These are phyloP conservation scores for Colletotrichum sp. DNA, from an alignment of 2,329 filamentous ascomycete genomes.

Conservation along the genomic window DNA sequence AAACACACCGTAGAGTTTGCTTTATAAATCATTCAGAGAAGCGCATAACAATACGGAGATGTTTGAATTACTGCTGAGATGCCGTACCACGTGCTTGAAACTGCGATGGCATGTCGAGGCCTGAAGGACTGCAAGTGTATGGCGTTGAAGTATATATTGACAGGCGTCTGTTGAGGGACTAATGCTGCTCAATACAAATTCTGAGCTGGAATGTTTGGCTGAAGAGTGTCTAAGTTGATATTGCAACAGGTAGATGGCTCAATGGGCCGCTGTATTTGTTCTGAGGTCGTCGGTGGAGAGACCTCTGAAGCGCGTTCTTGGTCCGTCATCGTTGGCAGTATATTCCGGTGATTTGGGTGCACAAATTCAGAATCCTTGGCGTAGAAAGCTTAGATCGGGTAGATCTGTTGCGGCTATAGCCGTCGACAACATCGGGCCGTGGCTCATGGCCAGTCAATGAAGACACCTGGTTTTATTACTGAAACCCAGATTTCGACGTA, in stretches of 20 bases:
- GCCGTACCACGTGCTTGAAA: not conserved
- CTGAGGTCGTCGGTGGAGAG: not conserved
- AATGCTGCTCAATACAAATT: not conserved
- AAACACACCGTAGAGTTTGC: not conserved
- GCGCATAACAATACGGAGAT: no score
- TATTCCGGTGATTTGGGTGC: rapidly evolving
- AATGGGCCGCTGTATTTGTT: rapidly evolving
- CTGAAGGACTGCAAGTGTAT: not conserved
- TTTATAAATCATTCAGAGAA: not conserved
- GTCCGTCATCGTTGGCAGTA: not conserved
- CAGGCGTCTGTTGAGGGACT: not conserved
- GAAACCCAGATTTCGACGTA: no score
- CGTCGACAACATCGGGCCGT: not conserved
- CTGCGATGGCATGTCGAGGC: not conserved
- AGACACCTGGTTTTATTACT: not conserved
- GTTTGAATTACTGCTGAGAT: not conserved
- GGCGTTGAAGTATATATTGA: not conserved
- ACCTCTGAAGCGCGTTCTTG: rapidly evolving
- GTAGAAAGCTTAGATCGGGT: rapidly evolving
- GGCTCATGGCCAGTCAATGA: rapidly evolving
- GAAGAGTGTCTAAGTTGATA: no score
- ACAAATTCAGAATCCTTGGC: not conserved
- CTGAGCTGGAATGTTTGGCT: no score
- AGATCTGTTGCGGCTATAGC: not conserved
- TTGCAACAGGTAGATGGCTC: rapidly evolving